A percentile compares a stretch with the other conserved stretches of the same genome.
These are phyloP conservation scores for Ilyonectria destructans DNA, from an alignment of 2,329 filamentous ascomycete genomes.

Conservation along the genomic window DNA sequence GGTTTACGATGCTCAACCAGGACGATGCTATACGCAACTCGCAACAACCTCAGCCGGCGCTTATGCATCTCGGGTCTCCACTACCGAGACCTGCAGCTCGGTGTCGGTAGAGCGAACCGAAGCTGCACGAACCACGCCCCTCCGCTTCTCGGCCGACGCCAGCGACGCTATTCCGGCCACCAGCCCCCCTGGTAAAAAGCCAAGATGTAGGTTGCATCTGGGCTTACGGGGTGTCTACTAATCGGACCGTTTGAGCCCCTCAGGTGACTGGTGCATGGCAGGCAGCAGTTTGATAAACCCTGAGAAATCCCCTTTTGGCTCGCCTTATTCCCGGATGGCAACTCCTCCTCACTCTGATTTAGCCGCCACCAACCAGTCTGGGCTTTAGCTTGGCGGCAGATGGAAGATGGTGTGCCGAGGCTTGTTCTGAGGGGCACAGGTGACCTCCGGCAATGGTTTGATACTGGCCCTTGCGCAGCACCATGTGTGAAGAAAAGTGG, in stretches of 20 bases:
- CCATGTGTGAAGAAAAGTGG: background rate
- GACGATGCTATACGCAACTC: slow-evolving; percentile 14
- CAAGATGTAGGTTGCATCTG: slow-evolving; percentile 4
- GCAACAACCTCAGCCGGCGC: slow-evolving; percentile 9
- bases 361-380: slow-evolving; percentile 14
- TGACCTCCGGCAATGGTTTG: background rate
- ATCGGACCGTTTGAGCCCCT: slow-evolving; percentile 17
- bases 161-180: slow-evolving; percentile 3
- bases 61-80: slow-evolving; percentile 31
- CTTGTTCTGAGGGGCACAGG: background rate
- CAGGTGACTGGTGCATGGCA: slow-evolving; percentile 16
- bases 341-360: no score
- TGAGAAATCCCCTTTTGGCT: slow-evolving; percentile 13
- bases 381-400: slow-evolving; percentile 6
- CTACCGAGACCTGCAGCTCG: slow-evolving; percentile 33
- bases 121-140: background rate
- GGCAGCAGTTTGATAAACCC: background rate
- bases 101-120: slow-evolving; percentile 24
- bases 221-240: slow-evolving; percentile 14
- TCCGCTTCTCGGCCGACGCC: slow-evolving; percentile 26
- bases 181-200: background rate
- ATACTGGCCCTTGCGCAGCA: background rate
- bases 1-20: slow-evolving; percentile 4
- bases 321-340: background rate
- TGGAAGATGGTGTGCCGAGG: background rate